phyloP scores from a whole-genome alignment of 2,329 filamentous ascomycete genomes.

The Apiospora rasikravindrae region DNA sequence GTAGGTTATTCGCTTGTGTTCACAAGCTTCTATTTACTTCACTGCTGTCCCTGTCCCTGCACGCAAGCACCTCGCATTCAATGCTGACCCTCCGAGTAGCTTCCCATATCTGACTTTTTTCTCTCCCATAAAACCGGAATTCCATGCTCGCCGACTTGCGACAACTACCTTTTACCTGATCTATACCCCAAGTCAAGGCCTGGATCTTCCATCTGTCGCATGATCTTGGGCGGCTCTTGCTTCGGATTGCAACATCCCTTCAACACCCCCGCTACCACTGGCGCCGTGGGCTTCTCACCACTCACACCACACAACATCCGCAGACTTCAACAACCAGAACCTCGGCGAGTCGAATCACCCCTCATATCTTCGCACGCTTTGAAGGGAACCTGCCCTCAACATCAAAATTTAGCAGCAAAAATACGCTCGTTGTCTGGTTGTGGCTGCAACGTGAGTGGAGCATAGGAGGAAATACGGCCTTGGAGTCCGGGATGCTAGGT shows the following conservation, averaged over 20 bases:
- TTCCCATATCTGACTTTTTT: neutral
- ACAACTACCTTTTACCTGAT: neutral
- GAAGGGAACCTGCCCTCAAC: neutral
- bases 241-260: neutral
- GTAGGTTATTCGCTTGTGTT: neutral
- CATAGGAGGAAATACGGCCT: neutral
- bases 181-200: neutral
- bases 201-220: neutral
- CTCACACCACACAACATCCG: neutral
- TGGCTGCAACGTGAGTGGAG: neutral
- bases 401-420: neutral
- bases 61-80: neutral
- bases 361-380: neutral
- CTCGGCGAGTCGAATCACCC: neutral
- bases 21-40: neutral
- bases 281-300: neutral
- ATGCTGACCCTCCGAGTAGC: neutral
- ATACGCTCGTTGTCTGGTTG: neutral
- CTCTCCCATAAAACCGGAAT: neutral
- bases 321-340: neutral
- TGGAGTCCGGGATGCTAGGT: conserved; percentile 17
- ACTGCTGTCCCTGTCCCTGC: neutral
- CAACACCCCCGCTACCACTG: neutral
- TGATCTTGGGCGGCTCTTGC: neutral
- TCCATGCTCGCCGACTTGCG: neutral